These are phyloP conservation scores for Rosa persica DNA, from an alignment of 306 rosid species.

Conservation along the genomic window DNA sequence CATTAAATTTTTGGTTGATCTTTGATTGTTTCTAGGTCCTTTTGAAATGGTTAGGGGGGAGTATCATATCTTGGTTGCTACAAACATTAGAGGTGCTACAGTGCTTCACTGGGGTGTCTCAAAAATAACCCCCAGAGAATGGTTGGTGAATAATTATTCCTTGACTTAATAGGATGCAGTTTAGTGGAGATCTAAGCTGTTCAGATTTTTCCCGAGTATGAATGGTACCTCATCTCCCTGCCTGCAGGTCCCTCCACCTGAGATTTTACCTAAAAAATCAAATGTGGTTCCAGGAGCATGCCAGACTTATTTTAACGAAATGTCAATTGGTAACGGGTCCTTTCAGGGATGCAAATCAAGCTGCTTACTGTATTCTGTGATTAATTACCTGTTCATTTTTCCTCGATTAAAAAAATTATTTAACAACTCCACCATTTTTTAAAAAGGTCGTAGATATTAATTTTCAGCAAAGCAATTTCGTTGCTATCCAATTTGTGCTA, in stretches of 20 bases:
- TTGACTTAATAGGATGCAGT: background rate
- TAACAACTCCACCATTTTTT: background rate
- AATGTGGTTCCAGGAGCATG: slow-evolving; percentile 38
- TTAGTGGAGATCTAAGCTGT: background rate
- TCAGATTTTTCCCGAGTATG: background rate
- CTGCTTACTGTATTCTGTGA: slow-evolving; percentile 7
- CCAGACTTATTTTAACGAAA: slow-evolving; percentile 34
- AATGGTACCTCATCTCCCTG: slow-evolving; percentile 10
- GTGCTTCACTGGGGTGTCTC: slow-evolving; percentile 43
- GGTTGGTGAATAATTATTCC: slow-evolving; percentile 31
- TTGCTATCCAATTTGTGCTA: slow-evolving; percentile 38
- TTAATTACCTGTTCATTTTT: background rate
- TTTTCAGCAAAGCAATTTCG: slow-evolving; percentile 30
- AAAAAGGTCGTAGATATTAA: slow-evolving; percentile 31
- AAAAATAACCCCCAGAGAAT: slow-evolving; percentile 29
- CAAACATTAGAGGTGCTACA: slow-evolving; percentile 32
- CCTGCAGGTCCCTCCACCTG: slow-evolving; percentile 33
- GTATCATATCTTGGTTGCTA: slow-evolving; percentile 33
- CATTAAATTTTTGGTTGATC: background rate
- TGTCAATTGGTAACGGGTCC: slow-evolving; percentile 21
- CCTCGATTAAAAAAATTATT: background rate
- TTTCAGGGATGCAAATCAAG: slow-evolving; percentile 32
- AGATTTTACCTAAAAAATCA: slow-evolving; percentile 35
- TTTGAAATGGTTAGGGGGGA: slow-evolving; percentile 23
- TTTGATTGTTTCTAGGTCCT: slow-evolving; percentile 23